Conservation (phyloP, 768 basidiomycete species). For the Termitomyces sp. region DNA sequence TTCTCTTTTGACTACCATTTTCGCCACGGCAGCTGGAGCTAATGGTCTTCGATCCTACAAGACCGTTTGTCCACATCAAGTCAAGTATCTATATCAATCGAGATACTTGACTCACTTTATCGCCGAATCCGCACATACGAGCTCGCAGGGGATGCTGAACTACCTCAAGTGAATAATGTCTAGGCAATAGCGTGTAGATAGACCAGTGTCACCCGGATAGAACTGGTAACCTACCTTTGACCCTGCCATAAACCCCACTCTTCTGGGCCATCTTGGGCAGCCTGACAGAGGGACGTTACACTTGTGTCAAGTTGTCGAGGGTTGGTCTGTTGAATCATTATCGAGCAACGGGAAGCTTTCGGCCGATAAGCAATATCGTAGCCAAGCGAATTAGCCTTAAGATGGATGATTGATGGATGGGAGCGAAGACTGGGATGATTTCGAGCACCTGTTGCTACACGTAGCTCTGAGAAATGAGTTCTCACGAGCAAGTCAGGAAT, state of each 20-base stretch:
- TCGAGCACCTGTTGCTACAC: constrained; percentile 3
- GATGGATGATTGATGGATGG: constrained; percentile 8
- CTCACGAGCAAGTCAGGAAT: constrained; percentile 14
- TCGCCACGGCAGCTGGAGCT: constrained; percentile 86
- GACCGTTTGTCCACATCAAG: constrained; percentile 13
- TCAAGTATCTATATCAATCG: constrained; percentile 9
- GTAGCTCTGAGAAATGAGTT: constrained; percentile 16
- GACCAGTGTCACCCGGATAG: constrained; percentile 4
- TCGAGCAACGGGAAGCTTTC: neutral
- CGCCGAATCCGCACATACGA: constrained; percentile 95
- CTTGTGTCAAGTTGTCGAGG: constrained; percentile 33
- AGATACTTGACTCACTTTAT: constrained; percentile 58
- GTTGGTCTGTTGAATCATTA: constrained; percentile 68
- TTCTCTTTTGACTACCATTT: constrained; percentile 68
- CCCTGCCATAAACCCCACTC: constrained; percentile 71
- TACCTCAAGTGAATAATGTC: constrained; percentile 80
- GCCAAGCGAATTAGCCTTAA: constrained; percentile 7
- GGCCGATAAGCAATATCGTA: constrained; percentile 2
- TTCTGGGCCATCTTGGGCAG: constrained; percentile 39
- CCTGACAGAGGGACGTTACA: constrained; percentile 25
- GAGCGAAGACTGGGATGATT: constrained; percentile 10
- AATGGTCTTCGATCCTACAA: constrained; percentile 84
- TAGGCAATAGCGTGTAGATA: constrained; percentile 23
- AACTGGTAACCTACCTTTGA: constrained; percentile 41
- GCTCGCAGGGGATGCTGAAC: constrained; percentile 87